phyloP scores from a whole-genome alignment of 1,284 basidiomycete genomes.

The Moniliella sp. region DNA sequence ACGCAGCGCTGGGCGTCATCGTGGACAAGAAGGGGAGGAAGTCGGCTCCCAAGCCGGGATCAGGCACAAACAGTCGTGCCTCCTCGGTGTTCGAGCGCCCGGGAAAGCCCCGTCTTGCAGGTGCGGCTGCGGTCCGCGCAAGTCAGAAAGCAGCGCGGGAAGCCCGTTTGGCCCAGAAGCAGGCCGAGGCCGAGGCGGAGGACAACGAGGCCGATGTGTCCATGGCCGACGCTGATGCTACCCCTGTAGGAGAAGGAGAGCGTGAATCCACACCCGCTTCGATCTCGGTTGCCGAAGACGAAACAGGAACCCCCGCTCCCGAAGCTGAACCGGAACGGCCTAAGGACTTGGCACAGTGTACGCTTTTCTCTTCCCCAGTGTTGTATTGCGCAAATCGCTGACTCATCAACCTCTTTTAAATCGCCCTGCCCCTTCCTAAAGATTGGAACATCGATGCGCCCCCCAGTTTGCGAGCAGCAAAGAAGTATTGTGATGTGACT shows the following conservation, averaged over 20 bases:
- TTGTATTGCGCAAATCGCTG: neutral
- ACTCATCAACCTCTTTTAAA: too few species aligned
- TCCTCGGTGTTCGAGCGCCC: too few species aligned
- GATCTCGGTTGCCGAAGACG: neutral
- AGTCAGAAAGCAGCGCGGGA: slow-evolving; percentile 8
- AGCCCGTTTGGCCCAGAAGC: neutral
- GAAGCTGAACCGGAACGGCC: neutral
- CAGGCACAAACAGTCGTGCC: slow-evolving; percentile 2
- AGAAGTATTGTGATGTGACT: slow-evolving; percentile 66
- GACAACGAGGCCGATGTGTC: neutral
- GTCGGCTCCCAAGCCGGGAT: slow-evolving; percentile 3
- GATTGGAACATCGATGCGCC: slow-evolving; percentile 65
- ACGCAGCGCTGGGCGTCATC: slow-evolving; percentile 11
- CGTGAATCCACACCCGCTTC: neutral
- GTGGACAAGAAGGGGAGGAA: slow-evolving; percentile 5
- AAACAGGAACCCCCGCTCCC: neutral
- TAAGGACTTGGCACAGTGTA: neutral
- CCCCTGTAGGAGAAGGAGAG: slow-evolving; percentile 1
- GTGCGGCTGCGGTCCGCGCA: slow-evolving; percentile 6
- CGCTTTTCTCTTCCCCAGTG: slow-evolving; percentile 1
- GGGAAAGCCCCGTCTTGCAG: slow-evolving; percentile 4
- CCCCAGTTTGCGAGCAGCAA: slow-evolving; percentile 54
- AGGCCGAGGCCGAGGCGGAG: neutral
- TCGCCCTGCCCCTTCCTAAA: slow-evolving; percentile 27
- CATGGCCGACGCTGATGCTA: neutral